Conservation (phyloP, 1,284 basidiomycete genomes). For the Afroboletus lepidellus region DNA sequence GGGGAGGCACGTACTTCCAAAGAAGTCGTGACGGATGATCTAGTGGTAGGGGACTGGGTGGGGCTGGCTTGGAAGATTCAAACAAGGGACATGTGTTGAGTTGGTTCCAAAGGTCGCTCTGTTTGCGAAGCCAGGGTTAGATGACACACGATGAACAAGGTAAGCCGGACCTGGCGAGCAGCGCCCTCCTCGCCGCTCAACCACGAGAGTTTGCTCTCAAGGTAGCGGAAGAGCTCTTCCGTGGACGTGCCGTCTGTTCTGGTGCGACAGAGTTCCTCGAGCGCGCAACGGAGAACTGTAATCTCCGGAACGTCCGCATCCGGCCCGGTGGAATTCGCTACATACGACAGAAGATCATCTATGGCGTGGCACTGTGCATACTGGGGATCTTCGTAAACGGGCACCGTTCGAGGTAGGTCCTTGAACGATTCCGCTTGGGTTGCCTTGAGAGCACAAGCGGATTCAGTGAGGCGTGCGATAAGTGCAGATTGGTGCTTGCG, state of each 20-base stretch:
- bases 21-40: conserved; percentile 34
- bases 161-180: conserved; percentile 47
- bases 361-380: conserved; percentile 48
- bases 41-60: conserved; percentile 6
- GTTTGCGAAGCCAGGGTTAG: conserved; percentile 3
- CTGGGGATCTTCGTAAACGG: conserved; percentile 46
- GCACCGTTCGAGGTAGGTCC: conserved; percentile 52
- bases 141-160: not conserved
- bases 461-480: conserved; percentile 50
- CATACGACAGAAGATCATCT: conserved; percentile 42
- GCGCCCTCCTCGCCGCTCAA: conserved; percentile 44
- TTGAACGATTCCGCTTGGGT: conserved; percentile 52
- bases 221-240: conserved; percentile 54
- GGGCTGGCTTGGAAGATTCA: conserved; percentile 22
- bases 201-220: conserved; percentile 59
- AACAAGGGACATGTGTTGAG: conserved; percentile 57
- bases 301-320: conserved; percentile 44
- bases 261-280: conserved; percentile 47
- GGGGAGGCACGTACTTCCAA: conserved; percentile 55
- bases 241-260: conserved; percentile 46
- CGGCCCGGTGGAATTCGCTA: conserved; percentile 32
- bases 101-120: conserved; percentile 62
- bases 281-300: conserved; percentile 60
- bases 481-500: conserved; percentile 57
- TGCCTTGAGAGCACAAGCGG: conserved; percentile 50